Percentiles rank a stretch among this genome's conserved stretches.
Conservation (phyloP, 1,139 yeast genomes). For the Diutina catenulata region DNA sequence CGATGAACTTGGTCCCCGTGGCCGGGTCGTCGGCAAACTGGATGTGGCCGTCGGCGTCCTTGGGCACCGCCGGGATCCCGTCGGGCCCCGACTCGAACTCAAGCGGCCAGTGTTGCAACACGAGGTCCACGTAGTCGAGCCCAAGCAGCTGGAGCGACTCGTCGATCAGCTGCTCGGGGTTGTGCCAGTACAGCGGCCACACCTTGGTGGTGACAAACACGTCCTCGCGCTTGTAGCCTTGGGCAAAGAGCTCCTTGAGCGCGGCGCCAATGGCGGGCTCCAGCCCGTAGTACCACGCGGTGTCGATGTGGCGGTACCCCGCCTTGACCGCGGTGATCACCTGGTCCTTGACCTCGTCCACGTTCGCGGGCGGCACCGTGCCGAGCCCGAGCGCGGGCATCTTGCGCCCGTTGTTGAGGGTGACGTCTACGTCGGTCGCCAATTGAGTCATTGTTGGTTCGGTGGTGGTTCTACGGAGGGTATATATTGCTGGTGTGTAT, state of each 20-base stretch:
- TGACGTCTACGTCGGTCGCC: neutral
- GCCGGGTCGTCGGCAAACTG: constrained; percentile 30
- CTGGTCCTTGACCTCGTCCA: constrained; percentile 17
- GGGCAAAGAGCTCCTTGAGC: constrained; percentile 32
- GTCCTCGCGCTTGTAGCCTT: constrained; percentile 44
- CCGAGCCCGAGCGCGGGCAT: constrained; percentile 5
- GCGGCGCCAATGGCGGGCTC: constrained; percentile 42
- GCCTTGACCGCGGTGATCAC: constrained; percentile 29
- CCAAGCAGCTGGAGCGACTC: constrained; percentile 27
- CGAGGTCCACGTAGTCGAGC: constrained; percentile 45
- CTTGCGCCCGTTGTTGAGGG: neutral
- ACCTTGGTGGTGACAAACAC: constrained; percentile 50
- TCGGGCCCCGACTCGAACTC: constrained; percentile 33
- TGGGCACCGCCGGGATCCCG: constrained; percentile 26
- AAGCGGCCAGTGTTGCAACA: constrained; percentile 55
- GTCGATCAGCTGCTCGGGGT: constrained; percentile 27
- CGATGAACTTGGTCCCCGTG: constrained; percentile 26
- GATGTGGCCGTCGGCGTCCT: constrained; percentile 28
- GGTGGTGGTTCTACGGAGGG: no score
- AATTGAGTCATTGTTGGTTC: neutral
- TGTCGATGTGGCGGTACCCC: constrained; percentile 30
- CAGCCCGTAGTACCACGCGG: constrained; percentile 38
- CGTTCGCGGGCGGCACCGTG: neutral
- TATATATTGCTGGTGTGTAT: no score
- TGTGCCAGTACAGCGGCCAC: constrained; percentile 34